These are phyloP conservation scores for Umbelopsis vinacea DNA, from an alignment of 192 early-diverging fungal species.

Conservation along the genomic window DNA sequence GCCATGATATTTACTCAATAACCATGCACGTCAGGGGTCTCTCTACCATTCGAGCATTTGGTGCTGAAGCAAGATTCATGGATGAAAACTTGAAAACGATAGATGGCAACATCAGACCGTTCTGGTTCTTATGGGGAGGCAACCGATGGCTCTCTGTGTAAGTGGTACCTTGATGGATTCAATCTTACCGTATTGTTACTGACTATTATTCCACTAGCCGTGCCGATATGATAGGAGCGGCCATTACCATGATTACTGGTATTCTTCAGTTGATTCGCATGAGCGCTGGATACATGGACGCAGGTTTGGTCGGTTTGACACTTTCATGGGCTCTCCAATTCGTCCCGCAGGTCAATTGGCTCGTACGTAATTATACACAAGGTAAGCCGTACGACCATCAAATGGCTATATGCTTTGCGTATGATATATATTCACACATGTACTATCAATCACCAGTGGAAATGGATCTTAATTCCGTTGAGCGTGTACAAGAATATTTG, in stretches of 20 bases:
- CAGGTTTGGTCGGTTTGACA: conserved; percentile 81
- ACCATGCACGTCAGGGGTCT: conserved; percentile 50
- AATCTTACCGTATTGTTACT: not conserved
- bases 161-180: not conserved
- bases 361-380: conserved; percentile 74
- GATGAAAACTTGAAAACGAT: conserved; percentile 56
- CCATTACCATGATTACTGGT: conserved; percentile 43
- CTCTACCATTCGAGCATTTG: conserved; percentile 81
- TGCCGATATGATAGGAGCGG: conserved; percentile 33
- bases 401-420: not conserved
- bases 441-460: conserved; percentile 54
- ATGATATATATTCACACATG: not conserved
- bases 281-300: conserved; percentile 54
- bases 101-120: conserved; percentile 80
- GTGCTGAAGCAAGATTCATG: conserved; percentile 66
- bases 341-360: conserved; percentile 74
- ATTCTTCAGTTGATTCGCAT: conserved; percentile 62
- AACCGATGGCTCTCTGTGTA: conserved; percentile 80
- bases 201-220: conserved; percentile 3
- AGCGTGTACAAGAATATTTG: conserved; percentile 83
- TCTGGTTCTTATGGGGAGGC: conserved; percentile 79
- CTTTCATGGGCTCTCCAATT: conserved; percentile 83
- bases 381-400: conserved; percentile 61
- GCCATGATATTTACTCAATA: conserved; percentile 44
- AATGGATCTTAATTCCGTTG: conserved; percentile 83